Conservation (phyloP, 441 rosid species). For the Jatropha multifida region DNA sequence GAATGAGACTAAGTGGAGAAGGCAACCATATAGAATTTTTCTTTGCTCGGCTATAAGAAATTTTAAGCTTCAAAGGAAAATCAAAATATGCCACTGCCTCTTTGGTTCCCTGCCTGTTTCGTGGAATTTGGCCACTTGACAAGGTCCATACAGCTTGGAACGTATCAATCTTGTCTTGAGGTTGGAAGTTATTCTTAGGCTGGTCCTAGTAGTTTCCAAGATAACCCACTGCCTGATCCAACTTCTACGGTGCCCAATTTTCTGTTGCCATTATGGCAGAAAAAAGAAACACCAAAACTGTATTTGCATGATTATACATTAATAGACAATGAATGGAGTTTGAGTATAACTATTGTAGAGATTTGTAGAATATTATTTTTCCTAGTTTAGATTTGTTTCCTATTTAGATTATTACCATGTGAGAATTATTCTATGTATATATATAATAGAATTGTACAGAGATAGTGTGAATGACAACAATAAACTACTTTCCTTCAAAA, state of each 20-base stretch:
- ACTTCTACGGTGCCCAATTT: not conserved
- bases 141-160: not conserved
- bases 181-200: not conserved
- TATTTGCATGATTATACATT: not conserved
- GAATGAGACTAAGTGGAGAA: not conserved
- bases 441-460: no score
- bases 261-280: slow-evolving; percentile 3
- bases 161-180: not conserved
- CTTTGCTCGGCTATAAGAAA: not conserved
- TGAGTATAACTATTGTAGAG: no score
- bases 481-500: no score
- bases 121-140: not conserved
- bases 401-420: no score
- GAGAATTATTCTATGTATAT: no score
- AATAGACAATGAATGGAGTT: no score
- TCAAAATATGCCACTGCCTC: not conserved
- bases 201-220: not conserved
- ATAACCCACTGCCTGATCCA: not conserved
- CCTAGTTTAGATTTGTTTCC: no score
- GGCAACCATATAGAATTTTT: not conserved
- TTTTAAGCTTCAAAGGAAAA: not conserved
- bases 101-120: not conserved
- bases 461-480: no score
- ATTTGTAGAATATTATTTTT: no score
- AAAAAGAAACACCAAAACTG: slow-evolving; percentile 5